These are phyloP conservation scores for Toxicodendron radicans DNA, from an alignment of 345 rosid genomes.

Conservation along the genomic window DNA sequence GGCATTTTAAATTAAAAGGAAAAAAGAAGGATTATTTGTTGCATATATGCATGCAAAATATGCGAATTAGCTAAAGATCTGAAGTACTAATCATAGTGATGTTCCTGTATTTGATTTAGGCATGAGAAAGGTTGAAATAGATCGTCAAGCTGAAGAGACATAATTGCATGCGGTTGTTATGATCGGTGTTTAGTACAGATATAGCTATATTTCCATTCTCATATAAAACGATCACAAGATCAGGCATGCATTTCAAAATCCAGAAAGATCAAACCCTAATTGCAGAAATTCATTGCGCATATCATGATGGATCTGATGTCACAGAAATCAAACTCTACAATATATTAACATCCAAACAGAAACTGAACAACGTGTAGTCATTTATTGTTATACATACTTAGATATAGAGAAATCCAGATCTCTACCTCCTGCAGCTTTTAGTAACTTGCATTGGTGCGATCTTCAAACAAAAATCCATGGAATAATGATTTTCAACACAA, in stretches of 20 bases:
- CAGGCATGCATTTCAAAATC: neutral
- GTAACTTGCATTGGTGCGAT: conserved; percentile 18
- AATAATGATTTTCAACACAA: neutral
- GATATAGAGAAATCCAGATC: conserved; percentile 19
- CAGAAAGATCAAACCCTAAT: conserved; percentile 27
- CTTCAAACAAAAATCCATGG: conserved; percentile 3
- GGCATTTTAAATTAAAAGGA: neutral
- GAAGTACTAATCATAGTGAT: too few species aligned
- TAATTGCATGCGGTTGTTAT: conserved; percentile 8
- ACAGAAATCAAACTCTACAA: conserved; percentile 12
- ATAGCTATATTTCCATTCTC: neutral
- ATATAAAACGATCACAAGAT: too few species aligned
- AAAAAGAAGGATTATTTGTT: neutral
- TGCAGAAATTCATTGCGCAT: neutral
- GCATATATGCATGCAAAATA: neutral
- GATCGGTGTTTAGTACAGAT: neutral
- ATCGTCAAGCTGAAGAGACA: neutral
- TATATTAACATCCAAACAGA: conserved; percentile 20
- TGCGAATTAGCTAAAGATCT: neutral
- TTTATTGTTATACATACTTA: conserved; percentile 16
- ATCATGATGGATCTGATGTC: conserved; percentile 6
- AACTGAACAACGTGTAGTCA: conserved; percentile 6
- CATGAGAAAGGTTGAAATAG: neutral
- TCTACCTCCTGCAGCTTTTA: conserved; percentile 5
- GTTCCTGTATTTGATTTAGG: neutral